phyloP scores from a whole-genome alignment of 441 rosid species.

The Populus hybrid region DNA sequence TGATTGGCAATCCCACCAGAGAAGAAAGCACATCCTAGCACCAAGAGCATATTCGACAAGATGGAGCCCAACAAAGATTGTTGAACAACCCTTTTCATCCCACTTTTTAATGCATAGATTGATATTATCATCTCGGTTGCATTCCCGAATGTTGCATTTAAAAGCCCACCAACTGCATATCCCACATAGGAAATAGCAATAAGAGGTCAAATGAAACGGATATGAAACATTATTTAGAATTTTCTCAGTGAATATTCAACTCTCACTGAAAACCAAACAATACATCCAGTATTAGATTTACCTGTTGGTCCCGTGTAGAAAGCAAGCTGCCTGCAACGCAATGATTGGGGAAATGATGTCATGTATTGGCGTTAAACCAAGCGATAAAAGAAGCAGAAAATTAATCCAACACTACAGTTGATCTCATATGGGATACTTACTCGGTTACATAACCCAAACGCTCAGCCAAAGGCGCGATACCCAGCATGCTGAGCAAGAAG shows the following conservation, averaged over 20 bases:
- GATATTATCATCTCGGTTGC: constrained; percentile 87
- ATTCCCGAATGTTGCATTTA: constrained; percentile 89
- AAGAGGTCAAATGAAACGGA: neutral
- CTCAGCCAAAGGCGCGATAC: constrained; percentile 51
- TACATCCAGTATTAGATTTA: constrained; percentile 1
- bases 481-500: constrained; percentile 42
- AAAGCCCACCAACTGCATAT: constrained; percentile 71
- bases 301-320: constrained; percentile 50
- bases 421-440: constrained; percentile 22
- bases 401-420: neutral
- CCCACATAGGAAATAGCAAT: neutral
- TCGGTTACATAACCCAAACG: constrained; percentile 49
- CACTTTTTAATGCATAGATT: constrained; percentile 64
- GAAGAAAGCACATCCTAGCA: constrained; percentile 88
- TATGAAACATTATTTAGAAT: neutral
- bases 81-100: constrained; percentile 87
- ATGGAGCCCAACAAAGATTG: constrained; percentile 74
- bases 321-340: constrained; percentile 44
- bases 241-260: neutral
- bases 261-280: neutral
- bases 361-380: neutral
- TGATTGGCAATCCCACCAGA: constrained; percentile 61
- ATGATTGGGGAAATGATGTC: neutral
- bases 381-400: neutral
- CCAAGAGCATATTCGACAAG: constrained; percentile 79